phyloP scores from a whole-genome alignment of 305 asterid genomes.

The Fraxinus latifolia region DNA sequence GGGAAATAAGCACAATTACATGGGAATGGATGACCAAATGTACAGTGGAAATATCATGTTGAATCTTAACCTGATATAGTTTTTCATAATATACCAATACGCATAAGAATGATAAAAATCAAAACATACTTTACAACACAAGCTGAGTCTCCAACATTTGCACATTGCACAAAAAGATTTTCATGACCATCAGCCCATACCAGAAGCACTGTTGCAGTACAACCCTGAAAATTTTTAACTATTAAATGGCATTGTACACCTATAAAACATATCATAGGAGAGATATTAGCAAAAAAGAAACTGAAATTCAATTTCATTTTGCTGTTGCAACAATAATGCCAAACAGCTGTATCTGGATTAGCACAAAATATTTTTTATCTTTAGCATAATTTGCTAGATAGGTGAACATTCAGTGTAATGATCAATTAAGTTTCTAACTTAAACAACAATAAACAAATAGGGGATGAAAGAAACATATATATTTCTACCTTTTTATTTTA shows the following conservation, averaged over 20 bases:
- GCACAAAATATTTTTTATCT: neutral
- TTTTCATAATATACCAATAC: neutral
- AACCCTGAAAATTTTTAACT: conserved; percentile 64
- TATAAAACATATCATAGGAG: conserved; percentile 13
- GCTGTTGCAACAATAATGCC: conserved; percentile 9
- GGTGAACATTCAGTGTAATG: conserved; percentile 12
- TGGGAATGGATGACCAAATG: neutral
- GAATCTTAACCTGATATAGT: neutral
- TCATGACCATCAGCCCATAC: conserved; percentile 68
- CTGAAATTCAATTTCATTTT: neutral
- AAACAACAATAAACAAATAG: conserved; percentile 2
- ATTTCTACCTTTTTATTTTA: neutral
- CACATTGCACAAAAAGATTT: conserved; percentile 81
- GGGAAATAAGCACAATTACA: neutral
- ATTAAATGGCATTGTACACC: conserved; percentile 24
- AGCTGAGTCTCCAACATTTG: conserved; percentile 98
- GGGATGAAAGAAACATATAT: neutral
- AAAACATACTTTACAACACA: conserved; percentile 75
- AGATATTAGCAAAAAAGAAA: conserved; percentile 12
- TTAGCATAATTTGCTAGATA: conserved; percentile 13
- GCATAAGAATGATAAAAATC: conserved; percentile 20
- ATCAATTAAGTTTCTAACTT: conserved; percentile 1
- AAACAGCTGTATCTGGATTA: neutral
- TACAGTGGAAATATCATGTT: neutral
- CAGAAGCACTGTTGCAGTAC: conserved; percentile 93